Evolutionary conservation across 1,284 basidiomycete species (phyloP).

Genomic region (Microbotryum intermedium): DNA sequence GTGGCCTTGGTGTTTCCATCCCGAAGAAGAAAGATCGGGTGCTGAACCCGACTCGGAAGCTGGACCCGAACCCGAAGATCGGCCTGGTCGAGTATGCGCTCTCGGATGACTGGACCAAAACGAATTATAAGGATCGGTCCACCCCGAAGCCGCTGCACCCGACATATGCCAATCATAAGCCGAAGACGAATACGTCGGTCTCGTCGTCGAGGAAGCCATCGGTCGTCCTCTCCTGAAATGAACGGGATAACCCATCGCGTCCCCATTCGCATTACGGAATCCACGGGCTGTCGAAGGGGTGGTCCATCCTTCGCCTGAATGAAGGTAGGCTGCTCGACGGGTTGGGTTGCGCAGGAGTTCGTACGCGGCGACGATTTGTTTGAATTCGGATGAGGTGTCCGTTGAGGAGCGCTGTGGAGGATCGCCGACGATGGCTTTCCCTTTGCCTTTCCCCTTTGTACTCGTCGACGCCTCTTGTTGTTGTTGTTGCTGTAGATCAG

Average conservation of each 20-base stretch:
- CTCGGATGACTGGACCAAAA: conserved; percentile 9
- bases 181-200: not conserved
- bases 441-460: conserved; percentile 2
- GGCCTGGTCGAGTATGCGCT: too few relatives aligned
- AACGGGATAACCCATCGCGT: conserved; percentile 11
- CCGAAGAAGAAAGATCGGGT: not conserved
- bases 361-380: conserved; percentile 30
- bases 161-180: conserved; percentile 9
- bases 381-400: conserved; percentile 12
- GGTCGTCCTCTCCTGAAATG: conserved; percentile 21
- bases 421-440: not conserved
- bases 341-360: conserved; percentile 28
- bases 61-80: too few relatives aligned
- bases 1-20: conserved; percentile 15
- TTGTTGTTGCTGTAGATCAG: conserved; percentile 5
- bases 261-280: not conserved
- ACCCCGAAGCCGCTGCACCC: too few relatives aligned
- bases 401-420: not conserved
- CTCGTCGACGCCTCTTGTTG: not conserved
- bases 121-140: conserved; percentile 22
- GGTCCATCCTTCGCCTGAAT: conserved; percentile 28
- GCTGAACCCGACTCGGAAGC: too few relatives aligned
- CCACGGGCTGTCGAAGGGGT: not conserved
- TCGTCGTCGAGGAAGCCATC: conserved; percentile 8
- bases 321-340: conserved; percentile 20